Percentiles rank a stretch among this genome's conserved stretches.
phyloP scores from a whole-genome alignment of 2,329 filamentous ascomycete species.

The Dactylonectria macrodidyma region DNA sequence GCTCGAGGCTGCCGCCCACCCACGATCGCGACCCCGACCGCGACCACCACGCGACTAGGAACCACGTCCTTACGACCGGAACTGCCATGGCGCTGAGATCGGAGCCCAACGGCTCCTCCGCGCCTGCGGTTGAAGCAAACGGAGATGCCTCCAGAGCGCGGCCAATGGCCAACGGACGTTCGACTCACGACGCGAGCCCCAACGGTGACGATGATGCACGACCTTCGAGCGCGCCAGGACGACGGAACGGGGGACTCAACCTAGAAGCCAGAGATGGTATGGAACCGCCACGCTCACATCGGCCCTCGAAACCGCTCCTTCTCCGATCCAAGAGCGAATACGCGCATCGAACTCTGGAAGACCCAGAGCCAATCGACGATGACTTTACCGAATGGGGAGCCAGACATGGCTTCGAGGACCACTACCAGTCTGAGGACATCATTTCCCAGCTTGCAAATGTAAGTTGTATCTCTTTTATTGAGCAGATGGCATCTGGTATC shows the following conservation, averaged over 20 bases:
- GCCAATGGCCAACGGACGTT: slow-evolving; percentile 47
- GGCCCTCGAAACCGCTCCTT: slow-evolving; percentile 65
- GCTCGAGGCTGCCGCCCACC: slow-evolving; percentile 41
- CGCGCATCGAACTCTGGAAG: slow-evolving; percentile 58
- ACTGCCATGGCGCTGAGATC: slow-evolving; percentile 53
- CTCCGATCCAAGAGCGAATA: slow-evolving; percentile 72
- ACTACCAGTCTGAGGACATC: slow-evolving; percentile 92
- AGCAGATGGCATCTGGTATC: slow-evolving; percentile 5
- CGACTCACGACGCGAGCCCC: slow-evolving; percentile 48
- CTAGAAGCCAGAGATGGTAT: slow-evolving; percentile 51
- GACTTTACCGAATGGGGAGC: slow-evolving; percentile 69
- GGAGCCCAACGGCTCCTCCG: slow-evolving; percentile 51
- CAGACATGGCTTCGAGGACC: slow-evolving; percentile 92
- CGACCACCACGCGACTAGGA: slow-evolving; percentile 44
- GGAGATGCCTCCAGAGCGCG: slow-evolving; percentile 50
- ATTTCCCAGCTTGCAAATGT: slow-evolving; percentile 87
- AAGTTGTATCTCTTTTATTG: slow-evolving; percentile 55
- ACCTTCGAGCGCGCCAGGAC: slow-evolving; percentile 63
- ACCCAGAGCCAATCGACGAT: slow-evolving; percentile 60
- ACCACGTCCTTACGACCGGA: slow-evolving; percentile 36
- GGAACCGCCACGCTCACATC: slow-evolving; percentile 54
- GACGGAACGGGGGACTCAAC: slow-evolving; percentile 53
- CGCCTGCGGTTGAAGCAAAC: slow-evolving; percentile 47
- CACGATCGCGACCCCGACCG: slow-evolving; percentile 38
- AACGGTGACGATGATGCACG: slow-evolving; percentile 55